Evolutionary conservation across 169 alveolate species (phyloP), one percentile per base, ranked within the genome.

Genomic region (Eimeria tenella): DNA sequence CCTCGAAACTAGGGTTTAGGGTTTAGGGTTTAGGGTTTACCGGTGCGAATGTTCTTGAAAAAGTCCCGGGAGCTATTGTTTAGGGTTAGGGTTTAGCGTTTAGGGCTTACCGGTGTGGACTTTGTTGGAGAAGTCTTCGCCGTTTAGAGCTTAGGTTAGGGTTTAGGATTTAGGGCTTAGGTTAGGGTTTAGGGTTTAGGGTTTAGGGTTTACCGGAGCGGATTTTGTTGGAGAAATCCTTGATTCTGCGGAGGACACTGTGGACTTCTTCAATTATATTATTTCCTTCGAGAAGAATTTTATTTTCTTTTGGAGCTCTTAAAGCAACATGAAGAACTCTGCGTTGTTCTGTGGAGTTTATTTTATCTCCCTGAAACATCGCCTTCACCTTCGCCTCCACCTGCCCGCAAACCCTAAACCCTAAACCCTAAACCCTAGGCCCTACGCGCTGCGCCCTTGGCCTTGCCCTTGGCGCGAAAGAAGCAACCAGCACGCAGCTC

Each of bases 281-380:
- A 73, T 93, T 90, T 53, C 97, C 97, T 52, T 96, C 98, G 75
- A 93, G 88, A 58, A 31, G 56, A 60, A 84, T 63, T 56, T 70
- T 55, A 73, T 95, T 95, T 83, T 96, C 98, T 74, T 95, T 95
- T 10, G 97, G 97, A 65, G 98, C 96, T 90, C 99, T 97, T 60
- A 99, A 97, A 8, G 99, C 99, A 8, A 98, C 98, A 95, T 99
- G 99, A 55, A 98, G 96, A 31, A 98, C 99, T 11, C 99, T 96
- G 65, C 99, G 96, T 65, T 97, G 96, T 96, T 99, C 99, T 5
- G 99, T 98, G 21, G 95, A 95, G 96, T 99, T 99, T 90, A 99
- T 95, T 86, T 96, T 97, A 55, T 97, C 99, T 5, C 99, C 99
- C 53, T 84, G 9, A 49, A 68, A 77, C 97, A 84, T 86, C 53